Evolutionary conservation across 1,284 basidiomycete species (phyloP).

Genomic region (Inonotus hispidus): DNA sequence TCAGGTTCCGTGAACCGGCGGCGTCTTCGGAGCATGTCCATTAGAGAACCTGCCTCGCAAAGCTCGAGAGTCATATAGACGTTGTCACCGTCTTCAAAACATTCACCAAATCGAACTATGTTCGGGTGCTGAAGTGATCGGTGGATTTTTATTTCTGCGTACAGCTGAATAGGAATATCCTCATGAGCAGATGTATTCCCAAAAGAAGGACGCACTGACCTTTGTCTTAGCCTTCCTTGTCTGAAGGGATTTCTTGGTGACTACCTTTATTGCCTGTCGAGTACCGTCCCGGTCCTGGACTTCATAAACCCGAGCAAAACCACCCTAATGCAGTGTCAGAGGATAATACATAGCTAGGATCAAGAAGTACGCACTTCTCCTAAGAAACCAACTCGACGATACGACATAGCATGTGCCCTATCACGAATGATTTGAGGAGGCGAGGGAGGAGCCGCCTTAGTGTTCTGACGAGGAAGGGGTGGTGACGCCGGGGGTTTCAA

Average conservation of each 20-base stretch:
- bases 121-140: conserved; percentile 88
- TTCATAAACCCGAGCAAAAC: conserved; percentile 88
- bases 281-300: conserved; percentile 64
- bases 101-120: conserved; percentile 89
- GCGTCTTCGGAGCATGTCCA: conserved; percentile 90
- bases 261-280: conserved; percentile 82
- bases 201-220: conserved; percentile 38
- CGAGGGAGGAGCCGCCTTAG: conserved; percentile 75
- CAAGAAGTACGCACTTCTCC: conserved; percentile 63
- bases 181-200: background rate
- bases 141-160: conserved; percentile 99
- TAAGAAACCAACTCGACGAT: conserved; percentile 71
- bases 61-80: conserved; percentile 97
- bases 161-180: conserved; percentile 51
- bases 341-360: conserved; percentile 13
- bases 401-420: conserved; percentile 50
- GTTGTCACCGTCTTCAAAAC: conserved; percentile 93
- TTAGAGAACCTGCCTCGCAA: conserved; percentile 81
- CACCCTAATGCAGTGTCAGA: conserved; percentile 50
- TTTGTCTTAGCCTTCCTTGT: conserved; percentile 93
- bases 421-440: conserved; percentile 78
- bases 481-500: conserved; percentile 43
- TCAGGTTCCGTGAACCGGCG: conserved; percentile 91
- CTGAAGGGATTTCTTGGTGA: conserved; percentile 78
- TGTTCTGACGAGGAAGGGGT: conserved; percentile 72